Percentiles rank a stretch among this genome's conserved stretches.
Conservation (phyloP, 192 early-diverging fungal species). For the Coemansia sp. region DNA sequence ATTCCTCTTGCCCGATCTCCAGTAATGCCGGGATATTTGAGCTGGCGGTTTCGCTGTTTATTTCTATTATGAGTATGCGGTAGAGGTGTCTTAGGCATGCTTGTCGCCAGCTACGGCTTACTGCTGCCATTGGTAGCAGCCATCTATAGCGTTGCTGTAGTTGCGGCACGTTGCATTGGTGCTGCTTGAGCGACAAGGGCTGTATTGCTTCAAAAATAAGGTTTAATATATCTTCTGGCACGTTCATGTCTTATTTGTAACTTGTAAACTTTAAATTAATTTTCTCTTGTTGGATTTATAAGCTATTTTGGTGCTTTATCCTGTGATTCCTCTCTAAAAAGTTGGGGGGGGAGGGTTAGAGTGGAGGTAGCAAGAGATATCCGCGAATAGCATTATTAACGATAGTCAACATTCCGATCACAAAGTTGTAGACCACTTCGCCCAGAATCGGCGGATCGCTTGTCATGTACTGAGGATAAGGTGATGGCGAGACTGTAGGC, state of each 20-base stretch:
- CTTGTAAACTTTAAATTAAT: background rate
- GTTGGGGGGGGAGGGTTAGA: too few species aligned
- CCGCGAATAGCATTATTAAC: too few species aligned
- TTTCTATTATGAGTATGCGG: conserved; percentile 2
- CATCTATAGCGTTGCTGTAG: background rate
- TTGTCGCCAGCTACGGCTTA: conserved; percentile 12
- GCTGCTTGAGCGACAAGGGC: background rate
- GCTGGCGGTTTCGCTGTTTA: background rate
- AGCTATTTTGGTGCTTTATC: too few species aligned
- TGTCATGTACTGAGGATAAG: too few species aligned
- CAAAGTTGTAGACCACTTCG: too few species aligned
- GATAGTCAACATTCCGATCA: too few species aligned
- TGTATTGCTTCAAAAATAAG: background rate
- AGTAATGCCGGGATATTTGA: background rate
- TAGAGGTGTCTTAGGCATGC: conserved; percentile 2
- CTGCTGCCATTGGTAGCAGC: background rate
- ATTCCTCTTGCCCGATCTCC: background rate
- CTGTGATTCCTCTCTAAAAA: too few species aligned
- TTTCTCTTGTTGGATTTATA: too few species aligned
- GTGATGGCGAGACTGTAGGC: too few species aligned
- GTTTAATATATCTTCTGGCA: background rate
- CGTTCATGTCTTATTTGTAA: background rate
- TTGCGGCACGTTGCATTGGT: background rate
- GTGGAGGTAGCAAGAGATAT: too few species aligned
- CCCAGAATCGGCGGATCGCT: too few species aligned